Base-by-base conservation (phyloP, 164 flowering plant genomes). In the Litsea cubeba region DNA sequence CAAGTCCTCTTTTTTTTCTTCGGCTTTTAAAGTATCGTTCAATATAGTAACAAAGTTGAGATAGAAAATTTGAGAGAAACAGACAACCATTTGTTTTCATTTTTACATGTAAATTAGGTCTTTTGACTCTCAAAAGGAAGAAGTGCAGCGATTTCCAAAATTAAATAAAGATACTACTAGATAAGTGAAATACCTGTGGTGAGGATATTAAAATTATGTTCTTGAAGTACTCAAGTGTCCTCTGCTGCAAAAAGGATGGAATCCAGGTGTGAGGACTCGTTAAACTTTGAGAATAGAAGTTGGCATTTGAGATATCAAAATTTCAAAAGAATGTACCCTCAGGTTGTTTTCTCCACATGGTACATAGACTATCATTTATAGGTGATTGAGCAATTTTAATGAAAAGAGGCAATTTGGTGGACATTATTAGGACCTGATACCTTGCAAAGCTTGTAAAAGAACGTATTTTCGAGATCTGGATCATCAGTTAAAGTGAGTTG, bases 401-500 rank as follows among this genome's bases (percentile, higher is more conserved):
- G n/a, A 54, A 54, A 54, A 20, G 17, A 54, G n/a, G 17, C n/a
- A 54, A 15, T 20, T 54, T 54, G n/a, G 60, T 54, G n/a, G 60
- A 54, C 2, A 46, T n/a, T 18, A 50, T 51, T 40, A 5, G 35
- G 17, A 12, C 3, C 50, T 60, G 17, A 58, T 89, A 94, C 98
- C 99, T 91, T 88, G 76, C 87, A 88, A 30, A 96, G 97, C 78
- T 87, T 89, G 88, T 90, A 96, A 69, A 96, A 87, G 86, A 94
- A 96, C 17, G 99, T 96, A 26, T 94, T 92, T 58, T 81, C 86
- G 10, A 94, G 86, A 80, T 96, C 95, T 69, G 97, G 88, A 77
- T 92, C 92, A 83, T 96, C 98, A 22, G 95, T 94, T 75, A 91
- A 86, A 71, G 98, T 96, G 20, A 96, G 93, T 84, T 96, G 99